Evolutionary conservation across 2,329 filamentous ascomycete genomes (phyloP).

Genomic region (Alternaria incomplexa): DNA sequence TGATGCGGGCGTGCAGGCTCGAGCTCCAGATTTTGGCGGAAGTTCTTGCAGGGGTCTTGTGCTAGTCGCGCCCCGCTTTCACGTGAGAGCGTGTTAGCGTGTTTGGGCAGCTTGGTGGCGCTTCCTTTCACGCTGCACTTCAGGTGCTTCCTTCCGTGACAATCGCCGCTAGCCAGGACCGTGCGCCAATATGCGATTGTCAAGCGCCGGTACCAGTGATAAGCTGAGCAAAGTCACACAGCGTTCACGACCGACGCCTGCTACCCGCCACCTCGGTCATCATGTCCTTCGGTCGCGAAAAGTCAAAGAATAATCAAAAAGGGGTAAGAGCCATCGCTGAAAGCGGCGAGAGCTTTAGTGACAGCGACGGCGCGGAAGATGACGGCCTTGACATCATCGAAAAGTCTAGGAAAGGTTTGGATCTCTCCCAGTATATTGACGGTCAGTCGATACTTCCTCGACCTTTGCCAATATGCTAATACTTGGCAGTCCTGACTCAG

Average conservation of each 20-base stretch:
- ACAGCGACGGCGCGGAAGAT: constrained; percentile 42
- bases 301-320: constrained; percentile 15
- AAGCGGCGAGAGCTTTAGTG: constrained; percentile 32
- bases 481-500: constrained; percentile 32
- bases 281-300: constrained; percentile 27
- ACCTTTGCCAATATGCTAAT: constrained; percentile 8
- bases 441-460: constrained; percentile 19
- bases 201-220: not conserved
- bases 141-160: not conserved
- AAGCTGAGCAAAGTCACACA: not conserved
- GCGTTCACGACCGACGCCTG: not conserved
- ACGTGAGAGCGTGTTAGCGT: constrained; percentile 38
- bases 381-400: constrained; percentile 52
- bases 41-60: constrained; percentile 1
- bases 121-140: not conserved
- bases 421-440: constrained; percentile 44
- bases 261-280: not conserved
- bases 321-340: constrained; percentile 34
- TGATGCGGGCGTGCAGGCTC: constrained; percentile 2
- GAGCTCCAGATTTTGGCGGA: constrained; percentile 13
- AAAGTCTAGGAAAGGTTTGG: constrained; percentile 38
- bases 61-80: constrained; percentile 24
- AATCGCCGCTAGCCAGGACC: not conserved
- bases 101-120: not conserved
- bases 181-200: not conserved